A percentile compares a stretch with the other conserved stretches of the same genome.
Evolutionary conservation across 2,329 filamentous ascomycete species (phyloP).

Genomic region (Leptographium wingfieldii): DNA sequence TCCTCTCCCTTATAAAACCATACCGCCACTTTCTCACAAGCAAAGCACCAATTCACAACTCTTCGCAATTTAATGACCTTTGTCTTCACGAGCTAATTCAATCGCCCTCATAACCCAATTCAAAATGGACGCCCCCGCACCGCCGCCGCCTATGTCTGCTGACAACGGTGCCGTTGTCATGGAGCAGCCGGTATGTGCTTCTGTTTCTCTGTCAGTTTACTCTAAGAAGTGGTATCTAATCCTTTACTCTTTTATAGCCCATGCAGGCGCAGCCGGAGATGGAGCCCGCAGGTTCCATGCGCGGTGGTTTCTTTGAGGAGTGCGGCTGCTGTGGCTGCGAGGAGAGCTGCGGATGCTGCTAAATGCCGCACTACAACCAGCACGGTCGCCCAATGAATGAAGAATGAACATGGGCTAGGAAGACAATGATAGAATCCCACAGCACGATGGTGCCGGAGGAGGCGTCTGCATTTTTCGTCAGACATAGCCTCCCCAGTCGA

Average conservation of each 20-base stretch:
- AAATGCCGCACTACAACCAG: conserved; percentile 1
- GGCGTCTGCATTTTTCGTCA: background rate
- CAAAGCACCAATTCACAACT: background rate
- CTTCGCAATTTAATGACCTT: background rate
- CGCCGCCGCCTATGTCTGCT: conserved; percentile 21
- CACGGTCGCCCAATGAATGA: background rate
- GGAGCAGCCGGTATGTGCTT: conserved; percentile 19
- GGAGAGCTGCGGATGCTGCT: conserved; percentile 19
- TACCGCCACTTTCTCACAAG: background rate
- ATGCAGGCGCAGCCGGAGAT: conserved; percentile 18
- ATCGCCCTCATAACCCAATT: background rate
- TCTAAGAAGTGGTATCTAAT: background rate
- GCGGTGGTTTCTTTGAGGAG: conserved; percentile 21
- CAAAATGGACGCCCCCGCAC: conserved; percentile 15
- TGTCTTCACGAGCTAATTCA: background rate
- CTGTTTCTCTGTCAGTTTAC: background rate
- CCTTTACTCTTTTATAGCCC: conserved; percentile 7
- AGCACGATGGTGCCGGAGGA: background rate
- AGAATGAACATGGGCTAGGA: background rate
- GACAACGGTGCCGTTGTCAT: conserved; percentile 14
- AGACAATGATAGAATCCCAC: background rate
- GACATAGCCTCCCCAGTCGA: background rate
- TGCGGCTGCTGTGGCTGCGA: conserved; percentile 19
- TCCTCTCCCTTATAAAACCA: background rate
- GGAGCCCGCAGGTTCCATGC: conserved; percentile 14